Evolutionary conservation across 495 filamentous ascomycete genomes (phyloP), one percentile per base, ranked within the genome.

Genomic region (Neurospora discreta): DNA sequence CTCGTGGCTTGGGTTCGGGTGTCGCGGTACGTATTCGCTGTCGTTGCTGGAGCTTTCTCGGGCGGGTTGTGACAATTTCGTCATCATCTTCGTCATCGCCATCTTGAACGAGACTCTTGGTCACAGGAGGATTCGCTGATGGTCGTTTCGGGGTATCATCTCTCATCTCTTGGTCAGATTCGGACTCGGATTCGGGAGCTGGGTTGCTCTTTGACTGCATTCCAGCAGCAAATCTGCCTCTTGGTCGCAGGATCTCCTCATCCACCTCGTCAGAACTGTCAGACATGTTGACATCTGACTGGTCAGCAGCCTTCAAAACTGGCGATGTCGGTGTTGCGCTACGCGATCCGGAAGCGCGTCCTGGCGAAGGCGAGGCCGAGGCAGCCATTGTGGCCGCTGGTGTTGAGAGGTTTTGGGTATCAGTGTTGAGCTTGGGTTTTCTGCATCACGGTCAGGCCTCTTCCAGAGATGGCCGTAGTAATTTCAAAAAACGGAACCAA

Each of bases 201-300:
- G 68, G 39, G 36, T 26, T n/a, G 3, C 69, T 77, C 16, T 75
- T 71, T 38, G 75, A 82, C 75, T 88, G 87, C 86, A 94, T 89
- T 33, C 90, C 84, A 18, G 89, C 85, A 70, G 92, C 92, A 74
- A 95, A 84, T 36, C 89, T 87, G 4, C 92, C 92, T 69, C 87
- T 86, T 5, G 92, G 92, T 30, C 85, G 84, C 26, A 90, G 73
- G 71, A 88, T 84, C 30, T 77, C 76, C 11, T 78, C 80, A 18
- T 79, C 79, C 26, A 18, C 52, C 2, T 82, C 82, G 33, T 79
- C 77, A 7, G 74, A 78, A 69, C 76, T 75, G 58, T 71, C 69
- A 26, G 38, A 39, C 11, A 69, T 58, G 33, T 39, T 26, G 18
- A 72, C 33, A 41, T 73, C 71, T 10, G 39, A 68, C 70, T 70